Evolutionary conservation across 2,329 filamentous ascomycete genomes (phyloP).

Genomic region (Venturia pyrina): DNA sequence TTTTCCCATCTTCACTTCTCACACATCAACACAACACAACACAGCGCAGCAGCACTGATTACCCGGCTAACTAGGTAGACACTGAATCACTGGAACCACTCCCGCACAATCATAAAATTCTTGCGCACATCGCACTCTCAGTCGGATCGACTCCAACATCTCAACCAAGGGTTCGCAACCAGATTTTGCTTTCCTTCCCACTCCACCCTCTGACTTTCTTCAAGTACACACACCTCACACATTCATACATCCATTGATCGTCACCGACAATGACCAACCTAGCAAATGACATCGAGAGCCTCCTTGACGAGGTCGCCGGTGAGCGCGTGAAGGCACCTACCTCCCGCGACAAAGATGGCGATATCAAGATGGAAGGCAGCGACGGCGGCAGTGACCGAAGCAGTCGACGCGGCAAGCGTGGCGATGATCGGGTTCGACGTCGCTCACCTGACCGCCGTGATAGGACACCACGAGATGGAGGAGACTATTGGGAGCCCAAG

Average conservation of each 20-base stretch:
- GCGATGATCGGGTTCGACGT: not conserved
- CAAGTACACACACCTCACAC: slow-evolving; percentile 3
- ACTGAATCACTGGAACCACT: not conserved
- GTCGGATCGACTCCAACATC: not conserved
- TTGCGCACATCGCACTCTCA: not conserved
- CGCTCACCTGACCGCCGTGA: not conserved
- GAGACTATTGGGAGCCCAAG: slow-evolving; percentile 3
- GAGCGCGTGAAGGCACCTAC: not conserved
- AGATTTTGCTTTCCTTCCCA: not conserved
- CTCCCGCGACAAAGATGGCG: not conserved
- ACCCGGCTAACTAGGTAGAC: not conserved
- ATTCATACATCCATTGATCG: not conserved
- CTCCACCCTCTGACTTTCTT: not conserved
- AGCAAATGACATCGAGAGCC: not conserved
- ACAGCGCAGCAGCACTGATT: not conserved
- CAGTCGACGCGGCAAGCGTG: not conserved
- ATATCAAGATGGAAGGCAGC: not conserved
- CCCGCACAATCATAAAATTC: not conserved
- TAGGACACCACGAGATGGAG: not conserved
- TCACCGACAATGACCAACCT: slow-evolving; percentile 4
- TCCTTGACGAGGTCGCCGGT: not conserved
- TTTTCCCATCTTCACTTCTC: not conserved
- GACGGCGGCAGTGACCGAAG: not conserved
- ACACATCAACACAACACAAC: not conserved
- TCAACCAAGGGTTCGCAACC: slow-evolving; percentile 2